Conservation (phyloP, 176 grass and related monocot genomes). For the Panicum miliaceum region DNA sequence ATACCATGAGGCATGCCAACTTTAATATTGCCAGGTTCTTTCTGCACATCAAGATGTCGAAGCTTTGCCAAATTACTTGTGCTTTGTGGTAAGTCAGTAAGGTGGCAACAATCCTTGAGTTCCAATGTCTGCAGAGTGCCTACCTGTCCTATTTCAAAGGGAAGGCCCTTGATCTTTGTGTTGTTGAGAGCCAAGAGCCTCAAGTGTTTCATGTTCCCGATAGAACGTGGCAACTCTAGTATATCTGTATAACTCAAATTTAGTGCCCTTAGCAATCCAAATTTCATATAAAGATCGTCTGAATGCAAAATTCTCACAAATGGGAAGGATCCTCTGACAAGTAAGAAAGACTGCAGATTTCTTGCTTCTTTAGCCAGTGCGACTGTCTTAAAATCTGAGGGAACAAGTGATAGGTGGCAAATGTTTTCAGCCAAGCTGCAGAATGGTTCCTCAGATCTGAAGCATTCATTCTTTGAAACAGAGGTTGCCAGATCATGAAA, state of each 20-base stretch:
- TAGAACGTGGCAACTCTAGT: not conserved
- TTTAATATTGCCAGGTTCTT: not conserved
- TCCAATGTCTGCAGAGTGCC: not conserved
- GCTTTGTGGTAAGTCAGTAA: constrained; percentile 16
- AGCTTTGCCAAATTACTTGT: not conserved
- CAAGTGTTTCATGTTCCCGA: constrained; percentile 13
- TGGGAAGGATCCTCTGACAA: constrained; percentile 8
- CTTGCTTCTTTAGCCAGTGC: not conserved
- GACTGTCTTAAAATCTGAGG: not conserved
- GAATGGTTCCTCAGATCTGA: constrained; percentile 10
- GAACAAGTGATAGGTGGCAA: constrained; percentile 21
- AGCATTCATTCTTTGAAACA: constrained; percentile 22
- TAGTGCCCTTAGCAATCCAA: not conserved
- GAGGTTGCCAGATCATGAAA: constrained; percentile 21
- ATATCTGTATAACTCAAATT: constrained; percentile 21
- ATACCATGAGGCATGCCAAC: constrained; percentile 18
- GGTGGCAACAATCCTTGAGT: constrained; percentile 20
- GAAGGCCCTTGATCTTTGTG: constrained; percentile 22
- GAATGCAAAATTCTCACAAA: not conserved
- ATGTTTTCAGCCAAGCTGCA: constrained; percentile 21
- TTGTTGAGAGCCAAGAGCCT: constrained; percentile 16
- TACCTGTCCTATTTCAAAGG: constrained; percentile 25
- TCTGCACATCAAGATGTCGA: constrained; percentile 23
- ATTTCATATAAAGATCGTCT: not conserved
- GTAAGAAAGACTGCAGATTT: not conserved